phyloP scores from a whole-genome alignment of 805 yeast genomes.

The Teunomyces stri region DNA sequence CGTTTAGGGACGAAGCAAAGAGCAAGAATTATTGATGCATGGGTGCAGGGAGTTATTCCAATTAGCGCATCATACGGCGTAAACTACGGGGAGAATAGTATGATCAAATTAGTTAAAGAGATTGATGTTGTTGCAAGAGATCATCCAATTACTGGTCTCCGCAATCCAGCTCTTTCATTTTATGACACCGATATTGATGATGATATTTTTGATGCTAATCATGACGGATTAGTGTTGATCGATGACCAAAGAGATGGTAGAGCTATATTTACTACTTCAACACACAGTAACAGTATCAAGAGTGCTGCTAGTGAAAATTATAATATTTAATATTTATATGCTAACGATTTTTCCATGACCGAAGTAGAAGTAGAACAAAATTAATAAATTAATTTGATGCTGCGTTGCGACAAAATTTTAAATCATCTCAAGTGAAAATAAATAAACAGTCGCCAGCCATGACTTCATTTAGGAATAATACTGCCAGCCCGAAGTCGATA shows the following conservation, averaged over 20 bases:
- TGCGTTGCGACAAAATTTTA: slow-evolving; percentile 3
- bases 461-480: background rate
- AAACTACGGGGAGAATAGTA: slow-evolving; percentile 65
- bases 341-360: background rate
- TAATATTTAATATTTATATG: background rate
- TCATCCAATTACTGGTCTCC: slow-evolving; percentile 38
- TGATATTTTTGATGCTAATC: slow-evolving; percentile 31
- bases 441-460: background rate
- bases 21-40: slow-evolving; percentile 57
- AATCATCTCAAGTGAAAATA: background rate
- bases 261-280: slow-evolving; percentile 3
- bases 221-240: slow-evolving; percentile 32
- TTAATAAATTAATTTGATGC: background rate
- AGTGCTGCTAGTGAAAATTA: background rate
- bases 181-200: slow-evolving; percentile 28
- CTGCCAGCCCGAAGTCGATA: background rate
- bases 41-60: slow-evolving; percentile 47
- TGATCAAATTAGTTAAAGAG: slow-evolving; percentile 56
- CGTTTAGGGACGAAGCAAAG: slow-evolving; percentile 77
- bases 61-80: slow-evolving; percentile 44
- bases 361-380: background rate
- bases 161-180: slow-evolving; percentile 42
- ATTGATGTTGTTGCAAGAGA: slow-evolving; percentile 44
- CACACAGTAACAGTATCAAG: slow-evolving; percentile 8
- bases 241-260: slow-evolving; percentile 8